Conservation (phyloP, 805 yeast species). For the Yamadazyma insecticola region DNA sequence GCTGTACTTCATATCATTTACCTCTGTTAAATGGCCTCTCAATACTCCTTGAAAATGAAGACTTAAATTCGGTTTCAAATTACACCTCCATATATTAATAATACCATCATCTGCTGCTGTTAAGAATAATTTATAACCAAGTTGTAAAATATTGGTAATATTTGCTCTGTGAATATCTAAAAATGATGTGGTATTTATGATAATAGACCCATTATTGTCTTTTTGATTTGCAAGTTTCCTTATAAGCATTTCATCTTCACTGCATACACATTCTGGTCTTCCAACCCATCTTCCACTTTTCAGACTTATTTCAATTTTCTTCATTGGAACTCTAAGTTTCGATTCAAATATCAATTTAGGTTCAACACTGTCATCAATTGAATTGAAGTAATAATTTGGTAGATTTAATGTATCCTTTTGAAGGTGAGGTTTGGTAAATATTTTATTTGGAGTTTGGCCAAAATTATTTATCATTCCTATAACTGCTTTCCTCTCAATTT, state of each 20-base stretch:
- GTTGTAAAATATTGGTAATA: slow-evolving; percentile 36
- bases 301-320: slow-evolving; percentile 40
- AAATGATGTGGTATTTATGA: slow-evolving; percentile 40
- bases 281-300: slow-evolving; percentile 49
- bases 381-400: slow-evolving; percentile 32
- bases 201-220: slow-evolving; percentile 24
- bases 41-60: slow-evolving; percentile 42
- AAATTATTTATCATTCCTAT: slow-evolving; percentile 86
- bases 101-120: slow-evolving; percentile 57
- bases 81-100: slow-evolving; percentile 54
- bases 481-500: slow-evolving; percentile 66
- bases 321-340: slow-evolving; percentile 35
- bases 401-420: slow-evolving; percentile 33
- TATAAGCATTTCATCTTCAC: slow-evolving; percentile 34
- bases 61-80: slow-evolving; percentile 18
- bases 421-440: slow-evolving; percentile 69
- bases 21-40: slow-evolving; percentile 53
- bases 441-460: slow-evolving; percentile 82
- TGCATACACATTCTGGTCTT: slow-evolving; percentile 34
- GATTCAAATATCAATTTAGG: slow-evolving; percentile 44
- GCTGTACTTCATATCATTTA: slow-evolving; percentile 46
- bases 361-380: slow-evolving; percentile 19
- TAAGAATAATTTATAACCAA: slow-evolving; percentile 39
- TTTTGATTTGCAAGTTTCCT: slow-evolving; percentile 22
- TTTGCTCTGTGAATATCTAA: slow-evolving; percentile 37